A percentile compares a stretch with the other conserved stretches of the same genome.
Evolutionary conservation across 306 rosid species (phyloP).

Genomic region (Canavalia ensiformis): DNA sequence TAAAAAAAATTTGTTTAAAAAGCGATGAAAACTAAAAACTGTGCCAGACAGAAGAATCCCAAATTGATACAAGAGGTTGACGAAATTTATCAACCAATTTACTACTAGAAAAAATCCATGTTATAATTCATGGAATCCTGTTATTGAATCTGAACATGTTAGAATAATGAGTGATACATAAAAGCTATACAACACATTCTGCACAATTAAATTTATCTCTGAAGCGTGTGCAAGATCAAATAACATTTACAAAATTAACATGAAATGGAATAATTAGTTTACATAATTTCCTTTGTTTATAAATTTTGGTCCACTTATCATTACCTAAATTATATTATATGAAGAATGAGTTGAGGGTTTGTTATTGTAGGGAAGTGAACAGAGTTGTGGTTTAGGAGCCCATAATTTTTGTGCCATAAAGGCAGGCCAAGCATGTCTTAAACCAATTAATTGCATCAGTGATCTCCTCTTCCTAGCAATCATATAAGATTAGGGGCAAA

Average conservation of each 20-base stretch:
- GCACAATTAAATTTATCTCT: background rate
- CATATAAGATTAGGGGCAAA: slow-evolving; percentile 52
- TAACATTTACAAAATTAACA: slow-evolving; percentile 19
- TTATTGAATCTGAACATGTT: slow-evolving; percentile 33
- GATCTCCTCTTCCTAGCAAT: slow-evolving; percentile 60
- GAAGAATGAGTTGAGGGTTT: slow-evolving; percentile 31
- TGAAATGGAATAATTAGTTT: background rate
- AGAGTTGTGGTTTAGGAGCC: slow-evolving; percentile 40
- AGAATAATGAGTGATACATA: slow-evolving; percentile 36
- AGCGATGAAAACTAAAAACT: background rate
- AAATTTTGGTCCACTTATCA: slow-evolving; percentile 26
- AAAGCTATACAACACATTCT: slow-evolving; percentile 21
- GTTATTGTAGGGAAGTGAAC: slow-evolving; percentile 33
- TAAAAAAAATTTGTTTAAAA: too few relatives aligned
- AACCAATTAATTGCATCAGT: slow-evolving; percentile 51
- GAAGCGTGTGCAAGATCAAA: slow-evolving; percentile 20
- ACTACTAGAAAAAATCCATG: slow-evolving; percentile 13
- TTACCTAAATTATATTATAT: slow-evolving; percentile 22
- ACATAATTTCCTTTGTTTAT: background rate
- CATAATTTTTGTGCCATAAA: slow-evolving; percentile 56
- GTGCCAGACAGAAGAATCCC: slow-evolving; percentile 5
- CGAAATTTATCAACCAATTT: slow-evolving; percentile 23
- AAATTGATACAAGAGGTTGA: slow-evolving; percentile 3
- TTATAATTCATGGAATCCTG: slow-evolving; percentile 25
- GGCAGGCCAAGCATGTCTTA: slow-evolving; percentile 75